phyloP scores from a whole-genome alignment of 371 early-diverging fungal species.

The Apophysomyces sp. region DNA sequence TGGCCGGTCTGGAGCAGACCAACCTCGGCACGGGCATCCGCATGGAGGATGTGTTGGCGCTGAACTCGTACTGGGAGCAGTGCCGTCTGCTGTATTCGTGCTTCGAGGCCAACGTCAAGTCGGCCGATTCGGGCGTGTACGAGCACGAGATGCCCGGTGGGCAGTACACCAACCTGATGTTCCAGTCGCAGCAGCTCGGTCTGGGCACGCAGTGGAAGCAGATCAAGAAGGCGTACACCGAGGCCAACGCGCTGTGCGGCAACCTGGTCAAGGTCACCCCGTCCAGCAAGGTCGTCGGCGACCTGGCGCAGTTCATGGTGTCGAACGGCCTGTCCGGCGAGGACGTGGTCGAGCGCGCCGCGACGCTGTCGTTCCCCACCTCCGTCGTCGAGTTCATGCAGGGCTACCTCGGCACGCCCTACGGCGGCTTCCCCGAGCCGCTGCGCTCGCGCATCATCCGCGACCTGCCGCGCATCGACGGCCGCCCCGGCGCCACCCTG shows the following conservation, averaged over 20 bases:
- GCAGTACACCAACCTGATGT: conserved; percentile 95
- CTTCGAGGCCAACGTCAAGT: conserved; percentile 90
- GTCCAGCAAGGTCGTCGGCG: conserved; percentile 96
- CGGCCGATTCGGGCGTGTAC: conserved; percentile 89
- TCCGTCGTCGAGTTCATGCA: conserved; percentile 96
- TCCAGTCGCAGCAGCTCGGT: conserved; percentile 93
- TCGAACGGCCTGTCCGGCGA: conserved; percentile 75
- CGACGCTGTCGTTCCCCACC: conserved; percentile 84
- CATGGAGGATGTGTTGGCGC: conserved; percentile 69
- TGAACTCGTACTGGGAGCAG: conserved; percentile 97
- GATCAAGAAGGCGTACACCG: conserved; percentile 88
- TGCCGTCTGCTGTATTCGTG: conserved; percentile 89
- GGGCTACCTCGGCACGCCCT: conserved; percentile 92
- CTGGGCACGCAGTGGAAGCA: conserved; percentile 92
- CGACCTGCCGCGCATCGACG: conserved; percentile 73
- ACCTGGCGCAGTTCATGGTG: conserved; percentile 96
- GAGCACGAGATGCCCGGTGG: conserved; percentile 97
- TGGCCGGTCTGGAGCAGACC: conserved; percentile 79
- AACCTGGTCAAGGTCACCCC: conserved; percentile 97
- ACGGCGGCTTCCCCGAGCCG: conserved; percentile 93
- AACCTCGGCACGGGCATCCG: conserved; percentile 80
- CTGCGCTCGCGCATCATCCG: conserved; percentile 82
- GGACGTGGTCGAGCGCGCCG: conserved; percentile 77
- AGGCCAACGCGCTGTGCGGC: conserved; percentile 91
- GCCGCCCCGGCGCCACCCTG: conserved; percentile 86